Base-by-base conservation (phyloP, 2,329 filamentous ascomycete species). In the Volutella citrinella region DNA sequence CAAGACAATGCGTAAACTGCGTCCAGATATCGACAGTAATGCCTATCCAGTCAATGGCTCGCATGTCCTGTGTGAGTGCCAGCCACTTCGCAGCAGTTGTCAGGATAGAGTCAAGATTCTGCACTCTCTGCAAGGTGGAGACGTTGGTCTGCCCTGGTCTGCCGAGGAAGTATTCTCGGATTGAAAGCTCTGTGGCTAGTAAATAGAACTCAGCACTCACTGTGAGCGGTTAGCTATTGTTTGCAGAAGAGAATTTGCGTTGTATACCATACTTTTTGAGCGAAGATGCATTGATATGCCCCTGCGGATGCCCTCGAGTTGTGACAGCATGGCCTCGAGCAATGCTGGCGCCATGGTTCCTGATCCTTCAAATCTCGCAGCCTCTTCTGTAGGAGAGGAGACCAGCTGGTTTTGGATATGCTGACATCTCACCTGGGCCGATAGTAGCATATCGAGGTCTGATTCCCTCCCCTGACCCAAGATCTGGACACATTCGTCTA, bases 401-500 rank as follows among this genome's bases (percentile, higher is more conserved):
- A 28, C 21, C 8, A 43, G n/a, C 10, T 41, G 40, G 13, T 42
- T 41, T 1, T 17, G 30, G 11, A 40, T 40, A 4, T 43, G 30
- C n/a, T 47, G 42, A 20, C 39, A 43, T 28, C 34, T 43, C 14
- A 43, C 25, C 19, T 46, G 28, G 4, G 38, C 11, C 7, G 30
- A 28, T 7, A 46, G 16, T 0, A 44, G 19, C 7, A 31, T 21
- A 20, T 46, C 43, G 1, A 44, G 19, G 8, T 21, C 6, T 5
- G 41, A 38, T 21, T 46, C 41, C n/a, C 1, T 13, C 17, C 34
- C 23, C 2, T 55, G 47, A 4, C 31, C 12, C 2, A 80, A 55
- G 5, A 65, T 44, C 5, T 58, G 45, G 3, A 78, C 57, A 26
- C 67, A 72, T 23, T 78, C 73, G n/a, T 78, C 74, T 57, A 80